A percentile compares a stretch with the other conserved stretches of the same genome.
Evolutionary conservation across 495 filamentous ascomycete species (phyloP).

Genomic region (Hyphodiscus hymeniophilus): DNA sequence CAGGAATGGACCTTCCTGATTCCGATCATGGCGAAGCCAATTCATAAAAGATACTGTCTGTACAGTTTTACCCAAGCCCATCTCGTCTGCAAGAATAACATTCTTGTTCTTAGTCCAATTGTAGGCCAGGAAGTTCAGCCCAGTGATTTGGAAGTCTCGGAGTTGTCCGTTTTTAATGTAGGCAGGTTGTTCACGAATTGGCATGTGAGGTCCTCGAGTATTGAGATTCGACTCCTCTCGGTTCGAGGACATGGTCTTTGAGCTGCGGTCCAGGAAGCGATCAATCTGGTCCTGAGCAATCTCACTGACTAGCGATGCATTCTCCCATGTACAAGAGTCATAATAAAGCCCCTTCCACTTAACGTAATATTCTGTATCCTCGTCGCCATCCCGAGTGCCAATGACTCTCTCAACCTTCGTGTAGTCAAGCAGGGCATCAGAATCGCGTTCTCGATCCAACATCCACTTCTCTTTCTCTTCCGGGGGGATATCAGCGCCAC

Average conservation of each 20-base stretch:
- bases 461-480: conserved; percentile 90
- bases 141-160: conserved; percentile 88
- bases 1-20: conserved; percentile 89
- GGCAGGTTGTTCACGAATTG: conserved; percentile 65
- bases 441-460: conserved; percentile 77
- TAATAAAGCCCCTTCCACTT: conserved; percentile 91
- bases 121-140: conserved; percentile 87
- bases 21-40: conserved; percentile 88
- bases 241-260: conserved; percentile 68
- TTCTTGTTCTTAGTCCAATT: conserved; percentile 91
- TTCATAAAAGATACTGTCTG: conserved; percentile 96
- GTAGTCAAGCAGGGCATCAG: conserved; percentile 76
- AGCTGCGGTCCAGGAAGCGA: conserved; percentile 74
- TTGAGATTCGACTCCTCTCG: conserved; percentile 60
- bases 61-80: conserved; percentile 97
- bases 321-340: conserved; percentile 91
- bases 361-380: conserved; percentile 72
- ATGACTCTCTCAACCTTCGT: conserved; percentile 90
- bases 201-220: conserved; percentile 64
- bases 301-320: conserved; percentile 59
- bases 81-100: conserved; percentile 95
- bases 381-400: conserved; percentile 63
- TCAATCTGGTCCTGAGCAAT: conserved; percentile 84
- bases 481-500: conserved; percentile 59
- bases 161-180: conserved; percentile 84